phyloP scores from a whole-genome alignment of 768 basidiomycete species.

The Aureoboletus auriporus region DNA sequence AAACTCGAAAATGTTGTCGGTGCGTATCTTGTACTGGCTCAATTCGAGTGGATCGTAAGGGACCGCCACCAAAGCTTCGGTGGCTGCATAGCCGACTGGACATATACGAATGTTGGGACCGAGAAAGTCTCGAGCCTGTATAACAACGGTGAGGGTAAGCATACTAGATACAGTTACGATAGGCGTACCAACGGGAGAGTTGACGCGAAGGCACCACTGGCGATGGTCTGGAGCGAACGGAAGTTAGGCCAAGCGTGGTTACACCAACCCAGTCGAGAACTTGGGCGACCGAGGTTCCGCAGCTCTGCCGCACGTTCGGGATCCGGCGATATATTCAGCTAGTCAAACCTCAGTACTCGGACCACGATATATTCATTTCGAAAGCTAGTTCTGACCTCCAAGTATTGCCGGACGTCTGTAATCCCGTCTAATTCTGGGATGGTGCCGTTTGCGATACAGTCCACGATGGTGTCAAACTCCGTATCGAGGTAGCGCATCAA shows the following conservation, averaged over 20 bases:
- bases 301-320: constrained; percentile 14
- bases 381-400: not conserved
- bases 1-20: constrained; percentile 23
- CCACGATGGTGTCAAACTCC: constrained; percentile 19
- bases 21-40: constrained; percentile 20
- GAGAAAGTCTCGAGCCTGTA: constrained; percentile 15
- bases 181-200: not conserved
- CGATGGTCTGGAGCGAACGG: too few species aligned
- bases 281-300: constrained; percentile 8
- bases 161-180: not conserved
- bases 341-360: not conserved
- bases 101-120: constrained; percentile 16
- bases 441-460: constrained; percentile 12
- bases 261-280: constrained; percentile 14
- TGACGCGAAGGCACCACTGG: too few species aligned
- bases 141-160: constrained; percentile 6
- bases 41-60: constrained; percentile 22
- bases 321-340: constrained; percentile 5
- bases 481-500: constrained; percentile 1
- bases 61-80: constrained; percentile 17
- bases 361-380: too few species aligned
- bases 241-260: not conserved
- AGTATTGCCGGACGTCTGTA: not conserved
- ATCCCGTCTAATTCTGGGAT: constrained; percentile 10
- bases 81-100: not conserved